Conservation (phyloP, 441 rosid species). For the Adansonia grandidieri region DNA sequence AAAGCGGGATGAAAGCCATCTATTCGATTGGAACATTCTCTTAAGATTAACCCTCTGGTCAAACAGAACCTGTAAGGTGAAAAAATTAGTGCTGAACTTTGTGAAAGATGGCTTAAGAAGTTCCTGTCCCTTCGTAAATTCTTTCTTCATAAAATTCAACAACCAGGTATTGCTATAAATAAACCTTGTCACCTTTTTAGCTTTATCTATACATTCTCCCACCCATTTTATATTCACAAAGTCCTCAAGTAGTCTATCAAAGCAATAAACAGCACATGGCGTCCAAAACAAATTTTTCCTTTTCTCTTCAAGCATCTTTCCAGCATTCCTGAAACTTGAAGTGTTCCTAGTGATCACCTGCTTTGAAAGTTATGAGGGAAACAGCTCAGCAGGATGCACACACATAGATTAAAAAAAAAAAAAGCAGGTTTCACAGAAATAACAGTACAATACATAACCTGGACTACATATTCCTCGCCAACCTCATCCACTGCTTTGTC, state of each 20-base stretch:
- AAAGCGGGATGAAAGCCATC: constrained; percentile 70
- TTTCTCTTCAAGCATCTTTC: constrained; percentile 92
- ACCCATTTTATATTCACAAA: constrained; percentile 71
- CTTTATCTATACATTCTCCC: constrained; percentile 73
- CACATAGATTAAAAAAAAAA: constrained; percentile 3
- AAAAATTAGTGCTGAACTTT: constrained; percentile 58
- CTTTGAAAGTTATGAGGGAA: constrained; percentile 9
- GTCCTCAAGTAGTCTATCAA: constrained; percentile 80
- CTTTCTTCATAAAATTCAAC: constrained; percentile 72
- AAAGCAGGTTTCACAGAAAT: not conserved
- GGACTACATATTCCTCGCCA: constrained; percentile 91
- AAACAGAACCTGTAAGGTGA: constrained; percentile 66
- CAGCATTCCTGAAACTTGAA: constrained; percentile 64
- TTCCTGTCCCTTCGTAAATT: constrained; percentile 78
- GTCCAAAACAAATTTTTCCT: constrained; percentile 90
- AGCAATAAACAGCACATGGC: constrained; percentile 76
- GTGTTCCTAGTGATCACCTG: constrained; percentile 82
- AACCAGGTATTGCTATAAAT: constrained; percentile 72
- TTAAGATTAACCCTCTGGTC: constrained; percentile 71
- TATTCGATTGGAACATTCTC: constrained; percentile 78
- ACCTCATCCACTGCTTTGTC: constrained; percentile 90
- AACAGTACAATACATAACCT: constrained; percentile 45
- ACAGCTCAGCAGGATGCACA: constrained; percentile 25
- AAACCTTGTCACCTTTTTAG: constrained; percentile 74
- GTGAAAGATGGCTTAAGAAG: constrained; percentile 74